phyloP scores from a whole-genome alignment of 148 eudicot species.

The Persicaria maculosa region DNA sequence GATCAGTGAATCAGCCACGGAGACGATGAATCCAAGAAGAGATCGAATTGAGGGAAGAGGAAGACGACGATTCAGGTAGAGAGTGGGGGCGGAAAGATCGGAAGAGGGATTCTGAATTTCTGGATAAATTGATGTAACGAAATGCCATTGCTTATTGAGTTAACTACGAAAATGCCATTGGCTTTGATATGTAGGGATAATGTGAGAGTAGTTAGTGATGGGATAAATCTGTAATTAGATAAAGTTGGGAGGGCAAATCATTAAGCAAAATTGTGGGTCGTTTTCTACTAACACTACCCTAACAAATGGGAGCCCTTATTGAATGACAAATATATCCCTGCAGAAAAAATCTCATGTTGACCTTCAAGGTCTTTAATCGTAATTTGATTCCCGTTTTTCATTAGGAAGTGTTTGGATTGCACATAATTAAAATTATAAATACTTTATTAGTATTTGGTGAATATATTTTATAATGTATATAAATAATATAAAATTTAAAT shows the following conservation, averaged over 20 bases:
- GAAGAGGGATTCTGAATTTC: background rate
- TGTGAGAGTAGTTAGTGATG: background rate
- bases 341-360: no score
- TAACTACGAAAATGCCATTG: background rate
- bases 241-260: background rate
- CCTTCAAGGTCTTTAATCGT: no score
- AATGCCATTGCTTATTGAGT: background rate
- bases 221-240: background rate
- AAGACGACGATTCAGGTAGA: background rate
- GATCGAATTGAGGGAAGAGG: background rate
- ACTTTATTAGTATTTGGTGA: no score
- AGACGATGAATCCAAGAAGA: slow-evolving; percentile 34
- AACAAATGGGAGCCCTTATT: no score
- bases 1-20: slow-evolving; percentile 21
- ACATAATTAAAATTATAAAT: no score
- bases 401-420: no score
- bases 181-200: background rate
- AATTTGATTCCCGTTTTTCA: no score
- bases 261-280: background rate
- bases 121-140: background rate
- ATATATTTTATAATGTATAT: no score
- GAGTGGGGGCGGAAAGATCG: background rate
- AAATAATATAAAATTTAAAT: no score
- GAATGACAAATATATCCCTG: no score
- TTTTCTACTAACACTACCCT: no score